Evolutionary conservation across 2,329 filamentous ascomycete species (phyloP).

Genomic region (Eutypa lata): DNA sequence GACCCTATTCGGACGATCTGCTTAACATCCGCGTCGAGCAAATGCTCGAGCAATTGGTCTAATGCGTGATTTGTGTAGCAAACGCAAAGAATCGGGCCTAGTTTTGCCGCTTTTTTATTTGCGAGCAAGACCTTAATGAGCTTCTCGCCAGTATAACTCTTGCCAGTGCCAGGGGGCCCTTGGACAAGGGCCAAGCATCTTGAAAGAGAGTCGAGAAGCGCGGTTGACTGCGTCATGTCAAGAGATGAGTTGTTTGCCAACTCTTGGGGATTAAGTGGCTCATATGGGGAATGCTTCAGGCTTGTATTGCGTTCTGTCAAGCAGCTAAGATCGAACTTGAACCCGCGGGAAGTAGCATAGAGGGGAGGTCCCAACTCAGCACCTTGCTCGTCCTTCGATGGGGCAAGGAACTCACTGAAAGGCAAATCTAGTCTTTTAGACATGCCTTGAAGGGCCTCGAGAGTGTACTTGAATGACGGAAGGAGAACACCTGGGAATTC

Average conservation of each 20-base stretch:
- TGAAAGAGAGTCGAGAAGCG: slow-evolving; percentile 51
- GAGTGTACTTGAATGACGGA: slow-evolving; percentile 54
- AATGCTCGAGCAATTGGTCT: slow-evolving; percentile 58
- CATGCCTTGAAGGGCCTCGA: slow-evolving; percentile 55
- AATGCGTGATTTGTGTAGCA: slow-evolving; percentile 51
- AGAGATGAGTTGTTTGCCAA: slow-evolving; percentile 40
- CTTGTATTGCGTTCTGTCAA: slow-evolving; percentile 20
- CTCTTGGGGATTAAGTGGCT: slow-evolving; percentile 11
- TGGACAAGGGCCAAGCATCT: slow-evolving; percentile 60
- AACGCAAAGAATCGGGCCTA: slow-evolving; percentile 51
- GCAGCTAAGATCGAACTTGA: slow-evolving; percentile 44
- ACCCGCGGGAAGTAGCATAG: slow-evolving; percentile 47
- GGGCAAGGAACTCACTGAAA: slow-evolving; percentile 45
- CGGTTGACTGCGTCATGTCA: slow-evolving; percentile 48
- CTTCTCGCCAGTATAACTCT: slow-evolving; percentile 58
- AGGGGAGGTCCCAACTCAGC: slow-evolving; percentile 41
- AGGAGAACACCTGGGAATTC: slow-evolving; percentile 62
- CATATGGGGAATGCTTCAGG: slow-evolving; percentile 18
- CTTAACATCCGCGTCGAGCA: slow-evolving; percentile 43
- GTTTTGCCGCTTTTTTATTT: slow-evolving; percentile 32
- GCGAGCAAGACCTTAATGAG: slow-evolving; percentile 54
- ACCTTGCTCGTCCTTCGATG: slow-evolving; percentile 14
- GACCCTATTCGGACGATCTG: slow-evolving; percentile 62
- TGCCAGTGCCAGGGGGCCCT: slow-evolving; percentile 69
- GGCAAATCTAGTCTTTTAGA: slow-evolving; percentile 40